Evolutionary conservation across 2,329 filamentous ascomycete genomes (phyloP).

Genomic region (Berkeleyomyces basicola): DNA sequence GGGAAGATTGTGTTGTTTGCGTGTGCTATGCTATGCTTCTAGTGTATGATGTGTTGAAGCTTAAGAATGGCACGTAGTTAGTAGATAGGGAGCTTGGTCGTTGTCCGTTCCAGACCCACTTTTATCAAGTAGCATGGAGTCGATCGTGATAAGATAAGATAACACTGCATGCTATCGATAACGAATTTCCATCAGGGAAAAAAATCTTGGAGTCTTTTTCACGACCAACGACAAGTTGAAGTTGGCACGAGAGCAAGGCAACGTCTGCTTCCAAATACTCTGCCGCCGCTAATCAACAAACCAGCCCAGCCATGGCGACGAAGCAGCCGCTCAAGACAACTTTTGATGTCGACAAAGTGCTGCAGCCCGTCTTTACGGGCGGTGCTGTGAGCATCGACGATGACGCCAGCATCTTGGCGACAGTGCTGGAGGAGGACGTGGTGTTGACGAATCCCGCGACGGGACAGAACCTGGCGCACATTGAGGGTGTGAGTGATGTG

Average conservation of each 20-base stretch:
- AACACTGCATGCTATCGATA: slow-evolving; percentile 7
- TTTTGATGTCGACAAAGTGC: slow-evolving; percentile 66
- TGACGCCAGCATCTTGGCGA: slow-evolving; percentile 66
- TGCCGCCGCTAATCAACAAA: neutral
- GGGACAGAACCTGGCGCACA: slow-evolving; percentile 63
- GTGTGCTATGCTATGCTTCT: neutral
- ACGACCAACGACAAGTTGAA: slow-evolving; percentile 11
- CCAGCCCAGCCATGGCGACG: slow-evolving; percentile 33
- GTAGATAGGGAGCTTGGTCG: neutral
- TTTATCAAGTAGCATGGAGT: neutral
- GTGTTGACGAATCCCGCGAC: slow-evolving; percentile 72
- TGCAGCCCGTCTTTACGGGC: slow-evolving; percentile 88
- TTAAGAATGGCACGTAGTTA: too few species aligned
- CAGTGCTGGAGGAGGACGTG: slow-evolving; percentile 81
- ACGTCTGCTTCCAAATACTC: neutral
- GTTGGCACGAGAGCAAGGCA: neutral
- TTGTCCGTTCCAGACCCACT: neutral
- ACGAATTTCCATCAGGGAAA: slow-evolving; percentile 14
- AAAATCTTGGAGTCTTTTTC: slow-evolving; percentile 1
- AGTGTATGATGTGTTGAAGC: too few species aligned
- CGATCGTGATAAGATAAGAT: slow-evolving; percentile 10
- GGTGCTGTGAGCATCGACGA: slow-evolving; percentile 73
- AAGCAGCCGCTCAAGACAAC: slow-evolving; percentile 63
- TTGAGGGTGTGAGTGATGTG: slow-evolving; percentile 55
- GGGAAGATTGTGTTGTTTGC: neutral